These are phyloP conservation scores for Buxus sempervirens DNA, from an alignment of 164 flowering plant genomes.

Conservation along the genomic window DNA sequence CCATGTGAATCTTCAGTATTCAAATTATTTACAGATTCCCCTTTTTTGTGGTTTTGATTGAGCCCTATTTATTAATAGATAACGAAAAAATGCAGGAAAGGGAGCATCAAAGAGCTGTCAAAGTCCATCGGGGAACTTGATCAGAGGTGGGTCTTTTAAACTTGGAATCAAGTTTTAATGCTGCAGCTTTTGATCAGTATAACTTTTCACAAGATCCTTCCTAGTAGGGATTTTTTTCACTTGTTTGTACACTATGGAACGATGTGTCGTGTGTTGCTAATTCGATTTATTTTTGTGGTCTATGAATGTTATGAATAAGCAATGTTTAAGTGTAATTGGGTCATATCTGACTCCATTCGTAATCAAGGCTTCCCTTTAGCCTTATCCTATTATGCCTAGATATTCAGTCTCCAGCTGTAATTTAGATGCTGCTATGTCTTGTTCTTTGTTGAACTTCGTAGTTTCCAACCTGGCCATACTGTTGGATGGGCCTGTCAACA, in stretches of 20 bases:
- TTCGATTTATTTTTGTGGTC: too few relatives aligned
- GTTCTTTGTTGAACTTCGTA: too few relatives aligned
- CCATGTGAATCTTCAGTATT: neutral
- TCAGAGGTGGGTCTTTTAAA: slow-evolving; percentile 11
- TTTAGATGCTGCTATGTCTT: too few relatives aligned
- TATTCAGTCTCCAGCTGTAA: too few relatives aligned
- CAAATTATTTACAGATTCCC: neutral
- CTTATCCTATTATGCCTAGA: too few relatives aligned
- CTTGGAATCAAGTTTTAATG: neutral
- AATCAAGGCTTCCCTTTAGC: too few relatives aligned
- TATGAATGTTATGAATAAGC: too few relatives aligned
- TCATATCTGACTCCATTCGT: too few relatives aligned
- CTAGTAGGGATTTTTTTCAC: neutral
- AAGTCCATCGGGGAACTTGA: neutral
- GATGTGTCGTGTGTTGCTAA: neutral
- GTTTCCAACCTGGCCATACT: too few relatives aligned
- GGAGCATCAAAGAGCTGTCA: slow-evolving; percentile 2
- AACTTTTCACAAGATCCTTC: neutral
- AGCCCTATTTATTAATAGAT: too few relatives aligned
- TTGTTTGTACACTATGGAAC: neutral
- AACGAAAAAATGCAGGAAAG: neutral
- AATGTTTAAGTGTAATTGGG: too few relatives aligned
- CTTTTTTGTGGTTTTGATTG: neutral
- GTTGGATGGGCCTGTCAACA: too few relatives aligned
- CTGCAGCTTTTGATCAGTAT: neutral